Evolutionary conservation across 2,329 filamentous ascomycete genomes (phyloP).

Genomic region (Botryosphaeria agaves): DNA sequence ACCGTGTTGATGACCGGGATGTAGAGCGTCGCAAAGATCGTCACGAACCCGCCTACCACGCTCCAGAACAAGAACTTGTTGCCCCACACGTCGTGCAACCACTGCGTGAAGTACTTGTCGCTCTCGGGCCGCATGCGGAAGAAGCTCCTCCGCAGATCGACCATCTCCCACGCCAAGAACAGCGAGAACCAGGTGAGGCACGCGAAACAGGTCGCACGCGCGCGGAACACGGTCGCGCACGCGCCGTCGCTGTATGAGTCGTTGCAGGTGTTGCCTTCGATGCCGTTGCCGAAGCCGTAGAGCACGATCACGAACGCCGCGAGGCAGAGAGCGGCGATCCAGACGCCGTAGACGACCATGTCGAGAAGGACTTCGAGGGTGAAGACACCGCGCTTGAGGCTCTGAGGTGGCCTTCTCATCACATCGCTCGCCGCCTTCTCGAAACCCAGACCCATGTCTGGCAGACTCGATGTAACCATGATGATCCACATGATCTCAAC

Average conservation of each 20-base stretch:
- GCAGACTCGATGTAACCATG: conserved; percentile 77
- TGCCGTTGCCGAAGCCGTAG: conserved; percentile 42
- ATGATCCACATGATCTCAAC: conserved; percentile 90
- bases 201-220: conserved; percentile 56
- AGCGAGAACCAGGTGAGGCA: conserved; percentile 61
- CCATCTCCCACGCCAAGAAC: conserved; percentile 65
- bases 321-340: conserved; percentile 57
- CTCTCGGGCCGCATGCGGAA: conserved; percentile 54
- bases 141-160: conserved; percentile 54
- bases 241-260: conserved; percentile 30
- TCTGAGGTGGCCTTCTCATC: conserved; percentile 63
- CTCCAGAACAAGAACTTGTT: conserved; percentile 45
- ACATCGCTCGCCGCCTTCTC: conserved; percentile 61
- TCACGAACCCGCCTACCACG: conserved; percentile 24
- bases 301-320: conserved; percentile 46
- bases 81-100: conserved; percentile 46
- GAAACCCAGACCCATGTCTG: conserved; percentile 74
- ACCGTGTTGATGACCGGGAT: conserved; percentile 48
- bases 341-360: conserved; percentile 62
- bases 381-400: conserved; percentile 51
- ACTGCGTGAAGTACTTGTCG: conserved; percentile 45
- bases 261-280: conserved; percentile 46
- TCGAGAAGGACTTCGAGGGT: conserved; percentile 62
- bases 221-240: conserved; percentile 51
- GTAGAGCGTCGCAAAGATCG: conserved; percentile 35